A percentile compares a stretch with the other conserved stretches of the same genome.
Evolutionary conservation across 371 early-diverging fungal species (phyloP).

Genomic region (Catenaria anguillulae): DNA sequence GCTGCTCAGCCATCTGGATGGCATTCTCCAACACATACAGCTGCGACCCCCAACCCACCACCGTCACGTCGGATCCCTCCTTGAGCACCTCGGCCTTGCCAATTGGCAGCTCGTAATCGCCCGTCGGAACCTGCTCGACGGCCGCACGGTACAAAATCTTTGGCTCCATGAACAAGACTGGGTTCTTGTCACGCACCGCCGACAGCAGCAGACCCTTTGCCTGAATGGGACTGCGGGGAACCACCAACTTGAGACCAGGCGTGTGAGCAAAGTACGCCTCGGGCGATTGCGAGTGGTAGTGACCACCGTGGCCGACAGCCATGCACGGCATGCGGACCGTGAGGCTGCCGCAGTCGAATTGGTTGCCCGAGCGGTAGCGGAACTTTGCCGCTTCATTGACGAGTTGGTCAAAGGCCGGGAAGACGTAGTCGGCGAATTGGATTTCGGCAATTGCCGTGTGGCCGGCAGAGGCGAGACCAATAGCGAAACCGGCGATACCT

Average conservation of each 20-base stretch:
- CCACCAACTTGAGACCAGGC: slow-evolving; percentile 87
- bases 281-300: slow-evolving; percentile 90
- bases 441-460: slow-evolving; percentile 96
- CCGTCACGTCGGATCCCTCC: slow-evolving; percentile 76
- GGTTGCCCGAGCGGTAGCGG: slow-evolving; percentile 86
- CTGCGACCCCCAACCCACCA: slow-evolving; percentile 90
- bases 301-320: slow-evolving; percentile 96
- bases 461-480: slow-evolving; percentile 92
- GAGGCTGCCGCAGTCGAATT: slow-evolving; percentile 80
- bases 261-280: slow-evolving; percentile 94
- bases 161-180: slow-evolving; percentile 91
- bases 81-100: slow-evolving; percentile 88
- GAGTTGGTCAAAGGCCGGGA: slow-evolving; percentile 94
- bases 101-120: slow-evolving; percentile 78
- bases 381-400: slow-evolving; percentile 98
- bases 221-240: slow-evolving; percentile 88
- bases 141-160: slow-evolving; percentile 92
- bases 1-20: slow-evolving; percentile 69
- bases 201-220: slow-evolving; percentile 90
- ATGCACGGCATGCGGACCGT: slow-evolving; percentile 84
- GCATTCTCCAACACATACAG: slow-evolving; percentile 85
- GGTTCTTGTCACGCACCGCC: slow-evolving; percentile 85
- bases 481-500: slow-evolving; percentile 94
- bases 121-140: slow-evolving; percentile 89
- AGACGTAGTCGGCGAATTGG: slow-evolving; percentile 96